Evolutionary conservation across 305 asterid genomes (phyloP).

Genomic region (Fraxinus sp.): DNA sequence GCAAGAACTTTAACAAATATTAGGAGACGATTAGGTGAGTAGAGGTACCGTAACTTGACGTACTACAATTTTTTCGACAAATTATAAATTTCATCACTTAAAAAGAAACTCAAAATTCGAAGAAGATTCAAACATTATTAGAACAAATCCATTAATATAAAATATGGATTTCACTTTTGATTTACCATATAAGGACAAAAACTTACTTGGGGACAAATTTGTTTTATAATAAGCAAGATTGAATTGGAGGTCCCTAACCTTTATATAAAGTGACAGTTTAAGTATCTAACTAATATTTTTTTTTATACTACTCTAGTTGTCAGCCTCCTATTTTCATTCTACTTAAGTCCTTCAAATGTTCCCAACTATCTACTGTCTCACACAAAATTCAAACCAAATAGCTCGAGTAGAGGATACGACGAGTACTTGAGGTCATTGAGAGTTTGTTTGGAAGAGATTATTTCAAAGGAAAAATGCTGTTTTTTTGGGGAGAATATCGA

Average conservation of each 20-base stretch:
- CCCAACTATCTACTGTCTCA: background rate
- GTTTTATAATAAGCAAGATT: background rate
- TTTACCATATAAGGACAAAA: background rate
- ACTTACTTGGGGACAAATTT: background rate
- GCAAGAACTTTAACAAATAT: background rate
- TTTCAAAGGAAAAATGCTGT: background rate
- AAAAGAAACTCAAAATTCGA: background rate
- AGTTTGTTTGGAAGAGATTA: background rate
- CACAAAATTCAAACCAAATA: background rate
- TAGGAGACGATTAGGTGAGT: background rate
- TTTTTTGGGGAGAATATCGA: background rate
- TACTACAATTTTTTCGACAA: background rate
- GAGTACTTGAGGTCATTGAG: background rate
- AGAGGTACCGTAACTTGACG: background rate
- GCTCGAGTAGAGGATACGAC: background rate
- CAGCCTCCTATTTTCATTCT: background rate
- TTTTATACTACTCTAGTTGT: background rate
- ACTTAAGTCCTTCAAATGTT: background rate
- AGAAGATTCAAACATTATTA: background rate
- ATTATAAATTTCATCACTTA: background rate
- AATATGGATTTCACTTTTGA: background rate
- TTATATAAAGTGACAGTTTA: background rate
- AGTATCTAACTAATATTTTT: background rate
- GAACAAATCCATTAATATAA: background rate
- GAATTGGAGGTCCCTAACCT: background rate